These are phyloP conservation scores for Castanopsis chinensis DNA, from an alignment of 306 rosid genomes.

Conservation along the genomic window DNA sequence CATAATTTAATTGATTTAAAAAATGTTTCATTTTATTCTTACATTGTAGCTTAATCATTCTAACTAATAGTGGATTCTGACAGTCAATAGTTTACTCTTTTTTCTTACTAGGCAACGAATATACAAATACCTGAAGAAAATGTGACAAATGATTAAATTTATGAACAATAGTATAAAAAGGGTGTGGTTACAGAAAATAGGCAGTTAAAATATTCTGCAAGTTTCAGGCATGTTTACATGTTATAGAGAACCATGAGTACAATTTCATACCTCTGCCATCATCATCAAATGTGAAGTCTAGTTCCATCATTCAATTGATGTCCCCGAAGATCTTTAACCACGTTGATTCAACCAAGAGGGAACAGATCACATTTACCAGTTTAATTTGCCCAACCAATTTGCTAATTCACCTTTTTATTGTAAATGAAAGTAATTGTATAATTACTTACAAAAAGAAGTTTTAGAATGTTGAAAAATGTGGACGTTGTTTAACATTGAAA, in stretches of 20 bases:
- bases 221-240: not conserved
- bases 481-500: not conserved
- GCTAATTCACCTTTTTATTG: not conserved
- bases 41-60: no score
- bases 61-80: no score
- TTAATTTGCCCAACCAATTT: not conserved
- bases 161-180: no score
- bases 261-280: not conserved
- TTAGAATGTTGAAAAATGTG: not conserved
- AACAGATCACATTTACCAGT: not conserved
- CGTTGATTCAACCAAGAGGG: not conserved
- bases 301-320: not conserved
- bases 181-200: no score
- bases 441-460: not conserved
- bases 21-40: no score
- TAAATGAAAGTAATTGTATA: not conserved
- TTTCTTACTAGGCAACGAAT: no score
- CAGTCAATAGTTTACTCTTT: no score
- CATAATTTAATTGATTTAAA: no score
- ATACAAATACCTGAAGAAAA: slow-evolving; percentile 70
- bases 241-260: not conserved
- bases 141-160: slow-evolving; percentile 17
- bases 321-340: not conserved
- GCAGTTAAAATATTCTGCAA: not conserved
- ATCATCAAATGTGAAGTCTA: not conserved